Evolutionary conservation across 2,329 filamentous ascomycete genomes (phyloP), one percentile per base, ranked within the genome.

Genomic region (Aureobasidium sp.): DNA sequence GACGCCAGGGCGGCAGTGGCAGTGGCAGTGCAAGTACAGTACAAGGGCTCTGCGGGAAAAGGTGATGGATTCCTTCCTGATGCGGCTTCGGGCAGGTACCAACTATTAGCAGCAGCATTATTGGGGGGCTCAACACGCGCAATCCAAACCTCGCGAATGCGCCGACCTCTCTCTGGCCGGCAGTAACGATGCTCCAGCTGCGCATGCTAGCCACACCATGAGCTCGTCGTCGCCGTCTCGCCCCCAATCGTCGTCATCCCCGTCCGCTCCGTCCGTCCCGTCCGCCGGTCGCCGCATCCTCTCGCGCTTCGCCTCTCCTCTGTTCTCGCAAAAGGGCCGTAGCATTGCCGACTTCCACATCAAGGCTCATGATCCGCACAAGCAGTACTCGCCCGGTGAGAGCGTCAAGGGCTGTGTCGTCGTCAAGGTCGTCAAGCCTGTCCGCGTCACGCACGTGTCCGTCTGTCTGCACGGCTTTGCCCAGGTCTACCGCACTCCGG

Each of bases 321-420:
- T 60, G 36, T 79, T 87, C 68, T 75, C 79, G 48, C 74, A 75
- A 59, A 81, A 79, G 68, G 73, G 82, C 66, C 87, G 89, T 69
- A 85, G 88, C 73, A 80, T 91, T 67, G 81, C 85, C 76, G 89
- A 93, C 71, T 94, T 91, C 76, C 85, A 90, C 74, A 85, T 94
- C 73, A 83, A 85, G 66, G 84, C 88, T 55, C 83, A 89, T 71
- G 88, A 93, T 71, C 89, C 89, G 14, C 87, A 92, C 74, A 86
- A 86, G 66, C 86, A 88, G 69, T 92, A 92, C 74, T 80, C 79
- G 29, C 87, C 88, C 4, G 89, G 89, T 64, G 89, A 93, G 70
- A 78, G 86, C 66, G 87, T 94, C 51, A 84, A 82, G 63, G 90
- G 90, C 60, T 83, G 83, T 66, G 88, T 93, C 52, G 80, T 90